Base-by-base conservation (phyloP, 768 basidiomycete species). In the Tylopilus subfusipes region DNA sequence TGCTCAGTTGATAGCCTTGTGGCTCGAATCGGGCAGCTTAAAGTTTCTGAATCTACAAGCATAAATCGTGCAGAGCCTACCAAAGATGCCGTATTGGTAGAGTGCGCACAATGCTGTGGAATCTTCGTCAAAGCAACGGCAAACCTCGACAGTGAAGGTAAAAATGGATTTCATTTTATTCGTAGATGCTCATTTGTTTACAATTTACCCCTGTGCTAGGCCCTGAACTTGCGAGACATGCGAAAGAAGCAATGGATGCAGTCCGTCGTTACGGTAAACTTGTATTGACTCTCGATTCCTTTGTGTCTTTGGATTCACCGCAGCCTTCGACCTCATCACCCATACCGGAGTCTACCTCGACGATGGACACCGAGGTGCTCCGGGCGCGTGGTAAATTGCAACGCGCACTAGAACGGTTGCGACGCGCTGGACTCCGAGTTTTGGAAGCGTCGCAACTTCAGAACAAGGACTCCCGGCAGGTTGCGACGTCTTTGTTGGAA, bases 321-420 rank as follows among this genome's bases (percentile, higher is more conserved):
- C 59, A 33, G 3, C 47, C 38, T 21, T 14, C 34, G 24, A 31
- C 24, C 9, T 0, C 24, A 14, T 45, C 38, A 11, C 8, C 19
- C 8, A 12, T 8, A 24, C 34, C 48, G 12, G 19, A 24, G 1
- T 24, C 38, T 3, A 19, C 11, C 1, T 30, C 45, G 25, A 13
- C 24, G 7, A 7, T 19, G 5, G 51, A 62, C 57, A 9, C 36
- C 64, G 58, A 67, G 21, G 49, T 60, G 16, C 29, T 61, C 46
- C 76, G 78, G 2, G 69, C 75, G 30, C 70, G 70, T 19, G 76
- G 73, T 21, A 89, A 87, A 65, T 69, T 85, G 14, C 79, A 82
- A 48, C 77, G 85, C 24, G 80, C 83, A 0, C 56, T 89, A 12
- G 87, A 88, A 64, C 73, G 81, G 48, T 60, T 84, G 14, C 75